These are phyloP conservation scores for Chenopodium quinoa DNA, from an alignment of 148 eudicot genomes.

Conservation along the genomic window DNA sequence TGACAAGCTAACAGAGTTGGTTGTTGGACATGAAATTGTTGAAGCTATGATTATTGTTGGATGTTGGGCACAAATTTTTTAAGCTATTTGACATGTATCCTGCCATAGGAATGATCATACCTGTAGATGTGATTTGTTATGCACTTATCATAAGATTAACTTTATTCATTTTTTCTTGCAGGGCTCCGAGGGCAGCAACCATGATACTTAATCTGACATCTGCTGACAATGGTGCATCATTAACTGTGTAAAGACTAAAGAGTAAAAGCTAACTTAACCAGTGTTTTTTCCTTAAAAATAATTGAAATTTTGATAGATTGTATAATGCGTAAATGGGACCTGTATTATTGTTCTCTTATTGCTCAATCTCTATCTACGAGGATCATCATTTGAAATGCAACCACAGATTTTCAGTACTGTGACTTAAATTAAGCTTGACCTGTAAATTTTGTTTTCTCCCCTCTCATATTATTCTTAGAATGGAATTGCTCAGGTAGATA, in stretches of 20 bases:
- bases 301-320: not conserved
- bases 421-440: too few species aligned
- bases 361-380: too few species aligned
- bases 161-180: constrained; percentile 28
- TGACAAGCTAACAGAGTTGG: not conserved
- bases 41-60: too few species aligned
- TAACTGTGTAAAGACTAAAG: constrained; percentile 46
- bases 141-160: not conserved
- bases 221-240: constrained; percentile 90
- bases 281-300: not conserved
- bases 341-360: not conserved
- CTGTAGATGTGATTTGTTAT: too few species aligned
- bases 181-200: constrained; percentile 95
- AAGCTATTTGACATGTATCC: too few species aligned
- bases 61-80: too few species aligned
- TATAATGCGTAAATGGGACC: not conserved
- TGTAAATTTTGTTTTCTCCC: too few species aligned
- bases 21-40: not conserved
- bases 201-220: constrained; percentile 84
- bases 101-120: too few species aligned
- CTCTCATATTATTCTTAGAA: too few species aligned
- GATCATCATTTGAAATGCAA: too few species aligned
- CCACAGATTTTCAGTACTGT: too few species aligned
- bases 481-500: too few species aligned
- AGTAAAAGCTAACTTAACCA: constrained; percentile 4